phyloP scores from a whole-genome alignment of 1,284 basidiomycete genomes.

The Leccinum ponderosum region DNA sequence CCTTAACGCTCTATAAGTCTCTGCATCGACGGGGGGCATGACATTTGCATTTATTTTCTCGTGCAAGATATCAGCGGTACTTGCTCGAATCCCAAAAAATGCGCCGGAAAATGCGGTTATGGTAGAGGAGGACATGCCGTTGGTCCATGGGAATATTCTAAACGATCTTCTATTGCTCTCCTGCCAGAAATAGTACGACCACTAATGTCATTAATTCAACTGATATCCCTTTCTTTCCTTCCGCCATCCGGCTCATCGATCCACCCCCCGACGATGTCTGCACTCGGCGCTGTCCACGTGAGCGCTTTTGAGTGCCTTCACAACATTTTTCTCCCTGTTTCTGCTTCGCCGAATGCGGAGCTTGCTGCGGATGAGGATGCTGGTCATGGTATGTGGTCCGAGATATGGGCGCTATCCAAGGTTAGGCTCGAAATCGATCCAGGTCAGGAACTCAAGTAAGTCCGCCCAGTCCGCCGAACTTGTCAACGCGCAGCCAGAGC shows the following conservation, averaged over 20 bases:
- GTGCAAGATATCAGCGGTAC: too few species aligned
- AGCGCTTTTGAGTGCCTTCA: conserved; percentile 67
- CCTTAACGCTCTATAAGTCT: conserved; percentile 63
- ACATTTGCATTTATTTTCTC: conserved; percentile 58
- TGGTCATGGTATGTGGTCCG: conserved; percentile 59
- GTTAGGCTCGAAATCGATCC: too few species aligned
- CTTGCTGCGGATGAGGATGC: conserved; percentile 47
- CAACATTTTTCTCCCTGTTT: conserved; percentile 82
- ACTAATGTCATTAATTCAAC: conserved; percentile 67
- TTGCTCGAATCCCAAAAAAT: too few species aligned
- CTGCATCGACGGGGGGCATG: conserved; percentile 91
- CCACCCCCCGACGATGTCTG: conserved; percentile 86
- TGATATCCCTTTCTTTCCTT: conserved; percentile 80
- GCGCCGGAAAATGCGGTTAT: too few species aligned
- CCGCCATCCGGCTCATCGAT: conserved; percentile 64
- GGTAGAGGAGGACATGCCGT: not conserved
- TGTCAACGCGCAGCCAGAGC: too few species aligned
- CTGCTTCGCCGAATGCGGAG: conserved; percentile 43
- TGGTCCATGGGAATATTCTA: conserved; percentile 3
- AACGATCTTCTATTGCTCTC: conserved; percentile 34
- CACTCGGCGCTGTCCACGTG: conserved; percentile 48
- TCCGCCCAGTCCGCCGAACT: conserved; percentile 5
- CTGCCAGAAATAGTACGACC: conserved; percentile 57
- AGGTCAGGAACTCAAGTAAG: too few species aligned
- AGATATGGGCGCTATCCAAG: conserved; percentile 44